phyloP scores from a whole-genome alignment of 2,329 filamentous ascomycete genomes.

The Byssochlamys sp. region DNA sequence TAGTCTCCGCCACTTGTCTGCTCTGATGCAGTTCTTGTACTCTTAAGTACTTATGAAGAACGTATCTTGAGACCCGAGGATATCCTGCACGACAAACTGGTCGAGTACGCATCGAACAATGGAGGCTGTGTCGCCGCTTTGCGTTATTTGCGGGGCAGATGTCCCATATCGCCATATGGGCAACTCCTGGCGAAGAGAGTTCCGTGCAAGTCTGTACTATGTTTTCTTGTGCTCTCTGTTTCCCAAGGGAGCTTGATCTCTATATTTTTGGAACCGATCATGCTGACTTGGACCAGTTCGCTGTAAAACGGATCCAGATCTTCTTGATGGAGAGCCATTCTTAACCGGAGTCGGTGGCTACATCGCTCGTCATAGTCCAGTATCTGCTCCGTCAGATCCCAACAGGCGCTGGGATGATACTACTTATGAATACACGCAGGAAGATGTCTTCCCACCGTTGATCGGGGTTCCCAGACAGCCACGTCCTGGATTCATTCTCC shows the following conservation, averaged over 20 bases:
- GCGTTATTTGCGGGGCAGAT: slow-evolving; percentile 9
- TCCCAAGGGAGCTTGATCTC: not conserved
- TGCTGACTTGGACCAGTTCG: slow-evolving; percentile 7
- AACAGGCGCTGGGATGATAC: slow-evolving; percentile 6
- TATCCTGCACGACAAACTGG: no score
- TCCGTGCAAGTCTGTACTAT: slow-evolving; percentile 8
- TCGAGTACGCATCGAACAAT: not conserved
- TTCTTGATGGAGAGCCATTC: slow-evolving; percentile 8
- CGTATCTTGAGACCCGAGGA: no score
- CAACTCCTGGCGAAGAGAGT: slow-evolving; percentile 6
- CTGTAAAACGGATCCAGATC: slow-evolving; percentile 3
- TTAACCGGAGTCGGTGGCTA: slow-evolving; percentile 8
- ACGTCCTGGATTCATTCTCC: slow-evolving; percentile 10
- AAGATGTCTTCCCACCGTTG: slow-evolving; percentile 8
- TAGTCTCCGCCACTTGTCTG: no score
- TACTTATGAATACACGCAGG: not conserved
- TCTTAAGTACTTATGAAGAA: no score
- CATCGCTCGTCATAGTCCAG: not conserved
- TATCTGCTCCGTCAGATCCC: not conserved
- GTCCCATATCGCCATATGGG: slow-evolving; percentile 4
- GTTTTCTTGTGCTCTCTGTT: not conserved
- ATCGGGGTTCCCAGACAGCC: slow-evolving; percentile 1
- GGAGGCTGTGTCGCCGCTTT: not conserved
- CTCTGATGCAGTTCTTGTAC: no score
- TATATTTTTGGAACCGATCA: not conserved